phyloP scores from a whole-genome alignment of 352 stramenopile genomes.

The Elongisporangium undulatum region DNA sequence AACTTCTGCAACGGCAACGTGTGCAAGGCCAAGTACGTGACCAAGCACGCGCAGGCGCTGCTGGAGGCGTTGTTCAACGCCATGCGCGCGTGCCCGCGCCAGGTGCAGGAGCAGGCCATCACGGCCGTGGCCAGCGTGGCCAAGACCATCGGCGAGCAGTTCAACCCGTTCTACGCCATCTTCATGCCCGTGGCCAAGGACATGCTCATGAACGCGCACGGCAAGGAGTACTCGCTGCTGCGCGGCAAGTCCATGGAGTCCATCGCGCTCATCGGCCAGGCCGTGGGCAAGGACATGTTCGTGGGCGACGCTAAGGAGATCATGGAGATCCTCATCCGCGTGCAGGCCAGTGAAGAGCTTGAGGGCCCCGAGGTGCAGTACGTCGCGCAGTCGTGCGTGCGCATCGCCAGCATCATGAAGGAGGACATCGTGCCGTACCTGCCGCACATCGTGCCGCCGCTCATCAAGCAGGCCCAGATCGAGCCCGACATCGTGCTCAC shows the following conservation, averaged over 20 bases:
- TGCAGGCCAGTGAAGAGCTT: constrained; percentile 65
- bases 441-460: constrained; percentile 71
- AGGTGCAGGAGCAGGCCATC: constrained; percentile 87
- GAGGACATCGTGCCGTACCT: constrained; percentile 86
- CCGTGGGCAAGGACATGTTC: constrained; percentile 83
- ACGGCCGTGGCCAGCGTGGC: constrained; percentile 81
- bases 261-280: constrained; percentile 84
- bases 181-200: constrained; percentile 88
- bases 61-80: constrained; percentile 80
- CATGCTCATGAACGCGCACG: constrained; percentile 67
- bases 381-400: constrained; percentile 81
- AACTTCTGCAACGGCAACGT: constrained; percentile 86
- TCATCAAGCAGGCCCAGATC: constrained; percentile 81
- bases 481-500: constrained; percentile 78
- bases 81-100: constrained; percentile 65
- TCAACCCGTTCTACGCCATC: constrained; percentile 79
- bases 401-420: constrained; percentile 84
- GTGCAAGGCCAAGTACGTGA: constrained; percentile 77
- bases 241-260: constrained; percentile 87
- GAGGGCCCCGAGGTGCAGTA: constrained; percentile 82
- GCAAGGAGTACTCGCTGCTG: constrained; percentile 77
- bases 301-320: constrained; percentile 74
- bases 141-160: constrained; percentile 78
- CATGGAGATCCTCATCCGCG: constrained; percentile 82
- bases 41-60: constrained; percentile 55